Percentiles rank a stretch among this genome's conserved stretches.
Evolutionary conservation across 805 yeast genomes (phyloP).

Genomic region (Cyberlindnera saturnus): DNA sequence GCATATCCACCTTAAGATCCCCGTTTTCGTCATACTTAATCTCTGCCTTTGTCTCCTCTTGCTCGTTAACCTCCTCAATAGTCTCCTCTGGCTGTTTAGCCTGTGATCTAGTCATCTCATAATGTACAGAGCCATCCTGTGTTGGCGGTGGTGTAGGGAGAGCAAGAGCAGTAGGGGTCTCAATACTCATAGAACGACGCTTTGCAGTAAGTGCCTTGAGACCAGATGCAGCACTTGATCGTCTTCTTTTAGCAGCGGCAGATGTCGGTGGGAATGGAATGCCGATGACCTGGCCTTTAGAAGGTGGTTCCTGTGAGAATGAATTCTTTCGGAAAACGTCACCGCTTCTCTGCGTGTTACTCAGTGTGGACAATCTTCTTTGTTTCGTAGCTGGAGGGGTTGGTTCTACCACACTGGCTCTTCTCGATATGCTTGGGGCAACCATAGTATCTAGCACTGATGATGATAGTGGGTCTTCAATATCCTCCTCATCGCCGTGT

Average conservation of each 20-base stretch:
- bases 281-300: constrained; percentile 24
- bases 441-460: not conserved
- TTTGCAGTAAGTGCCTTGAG: constrained; percentile 1
- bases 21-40: not conserved
- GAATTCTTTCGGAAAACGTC: constrained; percentile 27
- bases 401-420: constrained; percentile 12
- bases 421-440: constrained; percentile 8
- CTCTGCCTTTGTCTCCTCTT: not conserved
- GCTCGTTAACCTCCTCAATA: constrained; percentile 5
- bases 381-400: constrained; percentile 21
- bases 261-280: constrained; percentile 14
- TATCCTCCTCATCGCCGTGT: constrained; percentile 2
- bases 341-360: constrained; percentile 25
- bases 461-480: not conserved
- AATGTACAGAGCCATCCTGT: constrained; percentile 2
- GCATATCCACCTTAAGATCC: not conserved
- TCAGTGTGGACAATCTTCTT: constrained; percentile 35
- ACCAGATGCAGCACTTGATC: constrained; percentile 5
- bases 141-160: constrained; percentile 13
- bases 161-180: not conserved
- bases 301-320: constrained; percentile 5
- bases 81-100: constrained; percentile 7
- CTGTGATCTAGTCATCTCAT: constrained; percentile 2
- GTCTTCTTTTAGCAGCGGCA: constrained; percentile 4
- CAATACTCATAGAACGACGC: constrained; percentile 5